Percentiles rank a stretch among this genome's conserved stretches.
These are phyloP conservation scores for Cochlearia excelsa DNA, from an alignment of 345 rosid genomes.

Conservation along the genomic window DNA sequence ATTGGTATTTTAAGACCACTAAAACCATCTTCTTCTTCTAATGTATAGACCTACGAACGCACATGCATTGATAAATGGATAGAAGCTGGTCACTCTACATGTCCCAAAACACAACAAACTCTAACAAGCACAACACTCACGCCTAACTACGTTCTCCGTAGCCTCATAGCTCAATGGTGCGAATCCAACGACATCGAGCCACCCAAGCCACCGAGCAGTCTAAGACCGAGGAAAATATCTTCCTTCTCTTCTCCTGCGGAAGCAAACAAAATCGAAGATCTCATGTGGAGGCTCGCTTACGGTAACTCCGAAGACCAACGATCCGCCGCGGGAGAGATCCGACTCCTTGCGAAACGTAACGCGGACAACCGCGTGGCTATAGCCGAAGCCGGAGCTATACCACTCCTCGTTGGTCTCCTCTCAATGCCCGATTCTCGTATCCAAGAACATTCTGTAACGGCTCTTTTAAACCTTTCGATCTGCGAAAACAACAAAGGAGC, in stretches of 20 bases:
- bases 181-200: conserved; percentile 86
- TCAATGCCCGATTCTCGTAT: conserved; percentile 79
- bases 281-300: conserved; percentile 73
- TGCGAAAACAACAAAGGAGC: conserved; percentile 94
- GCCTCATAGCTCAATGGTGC: conserved; percentile 98
- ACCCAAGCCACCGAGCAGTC: conserved; percentile 74
- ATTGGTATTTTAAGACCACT: no score
- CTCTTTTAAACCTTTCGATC: conserved; percentile 92
- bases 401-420: conserved; percentile 77
- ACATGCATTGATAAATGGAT: conserved; percentile 95
- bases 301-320: conserved; percentile 76
- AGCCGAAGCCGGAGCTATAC: conserved; percentile 99
- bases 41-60: conserved; percentile 79
- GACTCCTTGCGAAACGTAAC: conserved; percentile 94
- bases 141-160: conserved; percentile 87
- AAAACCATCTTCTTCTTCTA: conserved; percentile 14
- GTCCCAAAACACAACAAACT: conserved; percentile 94
- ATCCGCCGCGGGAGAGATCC: conserved; percentile 88
- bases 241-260: conserved; percentile 73
- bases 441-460: conserved; percentile 96
- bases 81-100: conserved; percentile 78
- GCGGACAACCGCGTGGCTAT: conserved; percentile 96
- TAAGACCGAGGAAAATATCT: conserved; percentile 56
- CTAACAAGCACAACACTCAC: conserved; percentile 65
- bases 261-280: conserved; percentile 63